These are phyloP conservation scores for Remersonia thermophila DNA, from an alignment of 2,329 filamentous ascomycete species.

Conservation along the genomic window DNA sequence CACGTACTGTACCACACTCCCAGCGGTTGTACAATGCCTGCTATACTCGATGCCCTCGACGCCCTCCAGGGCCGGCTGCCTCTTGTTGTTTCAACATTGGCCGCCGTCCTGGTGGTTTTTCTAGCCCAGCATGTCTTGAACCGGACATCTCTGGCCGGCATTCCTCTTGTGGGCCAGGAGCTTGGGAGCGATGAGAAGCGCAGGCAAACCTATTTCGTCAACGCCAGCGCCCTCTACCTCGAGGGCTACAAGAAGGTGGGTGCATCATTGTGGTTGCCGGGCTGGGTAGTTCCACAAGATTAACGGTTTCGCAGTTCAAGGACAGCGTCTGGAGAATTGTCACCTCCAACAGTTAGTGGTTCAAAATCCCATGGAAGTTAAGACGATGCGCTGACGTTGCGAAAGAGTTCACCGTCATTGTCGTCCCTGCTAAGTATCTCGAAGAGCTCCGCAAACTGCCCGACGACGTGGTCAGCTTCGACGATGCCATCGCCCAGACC, in stretches of 20 bases:
- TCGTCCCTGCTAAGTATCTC: constrained; percentile 22
- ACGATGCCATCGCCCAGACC: constrained; percentile 18
- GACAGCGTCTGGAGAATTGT: constrained; percentile 20
- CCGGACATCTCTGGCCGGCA: constrained; percentile 11
- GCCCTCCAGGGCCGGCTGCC: constrained; percentile 4
- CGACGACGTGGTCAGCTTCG: constrained; percentile 21
- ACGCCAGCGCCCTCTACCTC: constrained; percentile 17
- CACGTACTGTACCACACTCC: too few relatives aligned
- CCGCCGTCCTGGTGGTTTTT: constrained; percentile 9
- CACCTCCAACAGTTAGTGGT: constrained; percentile 15
- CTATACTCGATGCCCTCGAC: neutral
- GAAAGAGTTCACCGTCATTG: constrained; percentile 17
- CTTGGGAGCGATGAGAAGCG: constrained; percentile 18
- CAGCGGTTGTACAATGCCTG: neutral
- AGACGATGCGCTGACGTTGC: constrained; percentile 1
- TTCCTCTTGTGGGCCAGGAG: constrained; percentile 20
- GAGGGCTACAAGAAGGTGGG: constrained; percentile 21
- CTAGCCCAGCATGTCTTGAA: constrained; percentile 13
- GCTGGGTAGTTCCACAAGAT: neutral
- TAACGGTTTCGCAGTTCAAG: constrained; percentile 19
- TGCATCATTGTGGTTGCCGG: neutral
- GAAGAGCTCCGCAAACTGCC: constrained; percentile 23
- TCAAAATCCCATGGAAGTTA: neutral
- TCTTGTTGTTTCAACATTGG: constrained; percentile 11
- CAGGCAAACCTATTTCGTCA: constrained; percentile 16